Base-by-base conservation (phyloP, 1,284 basidiomycete species). In the Tausonia pullulans region DNA sequence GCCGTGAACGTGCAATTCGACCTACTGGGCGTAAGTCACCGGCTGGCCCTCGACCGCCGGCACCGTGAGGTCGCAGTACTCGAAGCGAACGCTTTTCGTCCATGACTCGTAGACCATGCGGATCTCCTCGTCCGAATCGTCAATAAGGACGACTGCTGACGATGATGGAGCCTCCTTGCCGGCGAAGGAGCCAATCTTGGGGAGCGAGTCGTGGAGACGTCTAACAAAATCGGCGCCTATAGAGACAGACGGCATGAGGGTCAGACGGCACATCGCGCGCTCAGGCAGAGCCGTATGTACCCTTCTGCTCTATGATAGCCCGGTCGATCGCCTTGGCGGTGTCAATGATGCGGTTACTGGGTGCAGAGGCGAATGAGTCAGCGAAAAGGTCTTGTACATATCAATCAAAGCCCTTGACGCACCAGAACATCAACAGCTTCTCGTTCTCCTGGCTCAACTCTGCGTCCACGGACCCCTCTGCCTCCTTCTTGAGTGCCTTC, bases 261-360 rank as follows among this genome's bases (percentile, higher is more conserved):
- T n/a, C 3, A 11, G n/a, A 45, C 14, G 40, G n/a, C 46, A n/a
- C 3, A 9, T 49, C 27, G 49, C 3, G 16, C 8, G 8, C 88
- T 88, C 43, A 92, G 76, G 3, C 84, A 83, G 7, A 81, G 81
- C 27, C 27, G 27, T 27, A 82, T 66, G 86, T 82, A 55, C 91
- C 65, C 75, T 94, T 94, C 44, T 87, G 90, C 68, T 93, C 88
- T 60, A 82, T 81, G 62, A 95, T 78, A 39, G 89, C 88, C 51
- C 85, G 81, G 75, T 95, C 91, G 72, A 95, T 93, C 4, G 84
- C 87, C 62, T 81, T 81, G 3, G 87, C 86, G 6, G 89, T 89
- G 50, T 81, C 76, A 61, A 92, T 78, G 70, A 94, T 91, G 55
- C 88, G 85, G 63, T 83, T 81, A 75, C 90, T 93, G 74, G 86